Percentiles rank a stretch among this genome's conserved stretches.
phyloP scores from a whole-genome alignment of 352 stramenopile genomes.

The Phytophthora aleatoria region DNA sequence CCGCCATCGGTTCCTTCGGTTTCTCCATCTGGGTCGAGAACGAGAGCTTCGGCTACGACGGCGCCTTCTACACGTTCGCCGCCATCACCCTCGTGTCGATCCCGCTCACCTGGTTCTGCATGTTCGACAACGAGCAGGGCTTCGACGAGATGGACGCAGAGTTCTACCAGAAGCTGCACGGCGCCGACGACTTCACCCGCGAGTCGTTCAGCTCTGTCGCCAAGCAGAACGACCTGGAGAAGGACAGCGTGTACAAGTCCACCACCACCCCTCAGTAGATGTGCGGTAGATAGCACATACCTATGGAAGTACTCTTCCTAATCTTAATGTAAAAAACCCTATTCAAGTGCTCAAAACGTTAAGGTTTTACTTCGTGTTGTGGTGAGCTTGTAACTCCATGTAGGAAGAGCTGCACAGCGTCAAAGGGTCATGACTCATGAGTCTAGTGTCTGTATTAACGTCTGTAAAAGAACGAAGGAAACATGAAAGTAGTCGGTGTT shows the following conservation, averaged over 20 bases:
- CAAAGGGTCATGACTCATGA: too few species aligned
- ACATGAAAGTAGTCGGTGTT: too few species aligned
- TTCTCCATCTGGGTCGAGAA: constrained; percentile 73
- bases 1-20: constrained; percentile 67
- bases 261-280: neutral
- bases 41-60: constrained; percentile 57
- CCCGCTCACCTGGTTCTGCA: constrained; percentile 64
- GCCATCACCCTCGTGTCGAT: constrained; percentile 60
- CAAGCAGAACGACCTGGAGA: constrained; percentile 8
- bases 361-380: too few species aligned
- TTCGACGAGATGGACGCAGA: constrained; percentile 64
- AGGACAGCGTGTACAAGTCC: neutral
- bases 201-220: constrained; percentile 34
- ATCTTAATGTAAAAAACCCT: too few species aligned
- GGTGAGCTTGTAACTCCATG: too few species aligned
- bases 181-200: constrained; percentile 43
- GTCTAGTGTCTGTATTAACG: too few species aligned
- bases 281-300: too few species aligned
- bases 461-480: too few species aligned
- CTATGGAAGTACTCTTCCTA: too few species aligned
- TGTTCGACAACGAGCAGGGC: constrained; percentile 66
- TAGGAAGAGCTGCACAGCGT: too few species aligned
- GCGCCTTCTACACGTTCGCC: constrained; percentile 66
- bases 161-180: constrained; percentile 47
- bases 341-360: too few species aligned